Conservation (phyloP, 2,329 filamentous ascomycete genomes). For the Hypoxylon sp. region DNA sequence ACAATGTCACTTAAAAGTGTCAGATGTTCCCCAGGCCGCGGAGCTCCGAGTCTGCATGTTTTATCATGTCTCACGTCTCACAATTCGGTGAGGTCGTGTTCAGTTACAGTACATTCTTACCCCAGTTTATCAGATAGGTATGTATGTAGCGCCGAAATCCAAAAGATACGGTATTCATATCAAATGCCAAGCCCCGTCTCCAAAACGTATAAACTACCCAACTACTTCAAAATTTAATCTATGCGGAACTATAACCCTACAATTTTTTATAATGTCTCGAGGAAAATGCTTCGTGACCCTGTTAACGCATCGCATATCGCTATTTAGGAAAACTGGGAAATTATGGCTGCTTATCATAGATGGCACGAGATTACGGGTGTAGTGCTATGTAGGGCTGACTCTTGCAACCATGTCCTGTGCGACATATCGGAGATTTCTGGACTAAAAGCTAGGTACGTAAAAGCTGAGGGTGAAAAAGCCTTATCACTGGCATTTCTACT, state of each 20-base stretch:
- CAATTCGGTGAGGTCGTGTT: background rate
- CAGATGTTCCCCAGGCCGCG: background rate
- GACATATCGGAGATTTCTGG: background rate
- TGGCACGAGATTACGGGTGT: background rate
- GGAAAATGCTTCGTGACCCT: background rate
- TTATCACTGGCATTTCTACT: too few relatives aligned
- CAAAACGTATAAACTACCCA: too few relatives aligned
- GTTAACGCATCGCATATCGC: background rate
- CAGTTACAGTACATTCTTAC: background rate
- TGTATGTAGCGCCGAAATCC: too few relatives aligned
- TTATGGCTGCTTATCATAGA: background rate
- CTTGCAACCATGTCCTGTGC: background rate
- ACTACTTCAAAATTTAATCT: too few relatives aligned
- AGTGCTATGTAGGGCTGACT: background rate
- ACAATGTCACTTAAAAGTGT: background rate
- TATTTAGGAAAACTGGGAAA: background rate
- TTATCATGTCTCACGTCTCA: background rate
- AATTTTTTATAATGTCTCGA: background rate
- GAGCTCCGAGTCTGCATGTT: background rate
- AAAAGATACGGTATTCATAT: too few relatives aligned
- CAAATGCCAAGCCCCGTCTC: too few relatives aligned
- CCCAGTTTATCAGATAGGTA: background rate
- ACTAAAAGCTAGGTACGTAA: background rate
- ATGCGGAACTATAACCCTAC: background rate
- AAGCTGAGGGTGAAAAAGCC: background rate